phyloP scores from a whole-genome alignment of 306 rosid species.

The Vigna hirtella region DNA sequence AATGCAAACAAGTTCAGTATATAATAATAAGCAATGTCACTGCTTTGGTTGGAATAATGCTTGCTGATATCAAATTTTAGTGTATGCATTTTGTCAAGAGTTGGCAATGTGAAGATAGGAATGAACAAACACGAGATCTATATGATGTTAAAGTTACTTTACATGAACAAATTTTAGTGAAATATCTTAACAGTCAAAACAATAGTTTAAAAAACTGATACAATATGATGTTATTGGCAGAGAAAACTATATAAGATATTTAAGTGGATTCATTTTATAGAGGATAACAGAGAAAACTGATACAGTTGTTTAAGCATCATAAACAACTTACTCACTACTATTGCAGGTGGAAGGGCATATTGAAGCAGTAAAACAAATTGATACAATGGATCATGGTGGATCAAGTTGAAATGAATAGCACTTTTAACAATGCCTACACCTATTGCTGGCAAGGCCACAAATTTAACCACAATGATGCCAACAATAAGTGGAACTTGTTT shows the following conservation, averaged over 20 bases:
- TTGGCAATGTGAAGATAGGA: no score
- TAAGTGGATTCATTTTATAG: neutral
- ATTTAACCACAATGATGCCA: slow-evolving; percentile 48
- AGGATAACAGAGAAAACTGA: neutral
- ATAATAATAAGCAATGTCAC: neutral
- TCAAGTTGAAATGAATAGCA: slow-evolving; percentile 40
- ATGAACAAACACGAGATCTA: no score
- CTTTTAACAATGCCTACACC: slow-evolving; percentile 51
- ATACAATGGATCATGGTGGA: slow-evolving; percentile 52
- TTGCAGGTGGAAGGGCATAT: slow-evolving; percentile 51
- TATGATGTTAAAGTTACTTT: neutral
- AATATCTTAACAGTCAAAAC: neutral
- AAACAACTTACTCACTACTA: slow-evolving; percentile 41
- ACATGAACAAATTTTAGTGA: neutral
- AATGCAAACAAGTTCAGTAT: neutral
- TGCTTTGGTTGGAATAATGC: neutral
- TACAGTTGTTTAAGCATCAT: neutral
- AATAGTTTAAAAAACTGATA: neutral
- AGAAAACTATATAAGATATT: no score
- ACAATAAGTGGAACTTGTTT: slow-evolving; percentile 32
- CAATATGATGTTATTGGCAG: neutral
- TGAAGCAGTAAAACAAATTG: slow-evolving; percentile 55
- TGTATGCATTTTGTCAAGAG: neutral
- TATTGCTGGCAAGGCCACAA: slow-evolving; percentile 49
- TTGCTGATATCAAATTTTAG: neutral